Evolutionary conservation across 116 monocot genomes (phyloP).

Genomic region (Papilionanthe hybrid): DNA sequence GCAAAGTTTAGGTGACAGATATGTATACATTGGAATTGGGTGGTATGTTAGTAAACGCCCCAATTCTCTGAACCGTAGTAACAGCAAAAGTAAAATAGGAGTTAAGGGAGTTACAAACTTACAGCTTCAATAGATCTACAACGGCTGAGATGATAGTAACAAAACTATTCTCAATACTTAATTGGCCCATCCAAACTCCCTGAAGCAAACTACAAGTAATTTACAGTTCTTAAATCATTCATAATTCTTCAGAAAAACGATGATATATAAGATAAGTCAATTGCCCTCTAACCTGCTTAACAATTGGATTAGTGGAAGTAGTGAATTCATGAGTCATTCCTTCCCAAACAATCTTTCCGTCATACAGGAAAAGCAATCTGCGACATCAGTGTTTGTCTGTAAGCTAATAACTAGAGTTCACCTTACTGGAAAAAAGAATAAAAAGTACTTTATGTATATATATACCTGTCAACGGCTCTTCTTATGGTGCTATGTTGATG

Average conservation of each 20-base stretch:
- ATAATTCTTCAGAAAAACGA: neutral
- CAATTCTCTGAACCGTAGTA: neutral
- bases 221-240: neutral
- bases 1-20: too few species aligned
- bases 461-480: conserved; percentile 85
- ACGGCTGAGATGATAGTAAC: neutral
- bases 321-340: conserved; percentile 90
- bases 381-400: neutral
- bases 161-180: conserved; percentile 36
- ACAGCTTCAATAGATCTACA: neutral
- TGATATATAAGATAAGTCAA: neutral
- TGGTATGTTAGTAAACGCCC: too few species aligned
- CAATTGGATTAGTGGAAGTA: conserved; percentile 70
- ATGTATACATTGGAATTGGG: too few species aligned
- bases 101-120: neutral
- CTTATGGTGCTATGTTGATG: conserved; percentile 98
- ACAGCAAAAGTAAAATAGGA: neutral
- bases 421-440: too few species aligned
- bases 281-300: conserved; percentile 57
- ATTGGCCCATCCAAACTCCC: conserved; percentile 88
- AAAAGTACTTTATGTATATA: too few species aligned
- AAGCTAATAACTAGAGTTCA: neutral
- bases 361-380: conserved; percentile 85
- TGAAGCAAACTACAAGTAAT: conserved; percentile 61
- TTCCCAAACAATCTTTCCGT: conserved; percentile 88